These are phyloP conservation scores for Colletotrichum sp. DNA, from an alignment of 2,329 filamentous ascomycete genomes.

Conservation along the genomic window DNA sequence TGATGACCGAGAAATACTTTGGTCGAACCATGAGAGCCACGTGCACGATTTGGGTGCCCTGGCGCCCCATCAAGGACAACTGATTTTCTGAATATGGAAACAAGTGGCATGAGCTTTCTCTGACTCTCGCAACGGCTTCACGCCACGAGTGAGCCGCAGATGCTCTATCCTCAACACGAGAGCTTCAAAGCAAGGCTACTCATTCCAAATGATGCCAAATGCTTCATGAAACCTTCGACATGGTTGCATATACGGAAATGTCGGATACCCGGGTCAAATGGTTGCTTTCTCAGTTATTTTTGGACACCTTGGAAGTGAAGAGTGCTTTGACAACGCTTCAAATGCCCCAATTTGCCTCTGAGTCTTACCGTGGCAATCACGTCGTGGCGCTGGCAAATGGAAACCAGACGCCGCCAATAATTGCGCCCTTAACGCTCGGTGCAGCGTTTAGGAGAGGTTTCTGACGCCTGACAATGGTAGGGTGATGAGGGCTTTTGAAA, in stretches of 20 bases:
- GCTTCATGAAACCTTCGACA: no score
- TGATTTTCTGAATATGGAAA: not conserved
- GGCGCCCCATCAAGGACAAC: not conserved
- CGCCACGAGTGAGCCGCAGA: not conserved
- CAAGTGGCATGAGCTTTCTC: not conserved
- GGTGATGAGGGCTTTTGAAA: not conserved
- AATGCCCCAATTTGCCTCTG: not conserved
- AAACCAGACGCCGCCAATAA: not conserved
- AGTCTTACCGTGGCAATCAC: not conserved
- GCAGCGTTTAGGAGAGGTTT: not conserved
- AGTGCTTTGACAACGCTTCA: not conserved
- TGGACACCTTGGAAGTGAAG: not conserved
- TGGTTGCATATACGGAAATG: not conserved
- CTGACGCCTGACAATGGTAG: not conserved
- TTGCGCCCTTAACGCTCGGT: not conserved
- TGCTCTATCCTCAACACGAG: not conserved
- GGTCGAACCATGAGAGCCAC: not conserved
- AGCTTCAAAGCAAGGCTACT: not conserved
- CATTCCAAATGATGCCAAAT: no score
- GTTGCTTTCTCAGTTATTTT: not conserved
- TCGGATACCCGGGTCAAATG: not conserved
- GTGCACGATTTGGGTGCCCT: not conserved
- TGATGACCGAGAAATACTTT: not conserved
- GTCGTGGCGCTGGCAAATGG: not conserved
- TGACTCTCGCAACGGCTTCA: not conserved